Percentiles rank a stretch among this genome's conserved stretches.
phyloP scores from a whole-genome alignment of 352 stramenopile genomes.

The Phytophthora crassamura region DNA sequence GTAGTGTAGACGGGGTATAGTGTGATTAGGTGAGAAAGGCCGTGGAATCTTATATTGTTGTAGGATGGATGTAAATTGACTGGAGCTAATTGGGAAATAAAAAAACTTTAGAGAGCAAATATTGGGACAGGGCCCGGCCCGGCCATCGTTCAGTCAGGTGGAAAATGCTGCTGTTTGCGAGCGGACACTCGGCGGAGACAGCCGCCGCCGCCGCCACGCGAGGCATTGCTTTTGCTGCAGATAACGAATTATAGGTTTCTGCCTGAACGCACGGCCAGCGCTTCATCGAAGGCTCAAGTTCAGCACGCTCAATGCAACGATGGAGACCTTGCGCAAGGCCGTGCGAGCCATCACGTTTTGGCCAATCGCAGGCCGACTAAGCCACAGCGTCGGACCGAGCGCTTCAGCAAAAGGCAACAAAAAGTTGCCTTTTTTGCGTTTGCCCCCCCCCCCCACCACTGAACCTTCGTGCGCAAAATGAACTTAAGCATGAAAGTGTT shows the following conservation, averaged over 20 bases:
- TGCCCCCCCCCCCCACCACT: too few relatives aligned
- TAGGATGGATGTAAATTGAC: too few relatives aligned
- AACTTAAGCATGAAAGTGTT: too few relatives aligned
- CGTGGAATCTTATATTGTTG: too few relatives aligned
- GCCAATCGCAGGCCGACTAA: constrained; percentile 20
- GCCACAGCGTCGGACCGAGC: constrained; percentile 27
- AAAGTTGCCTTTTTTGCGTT: constrained; percentile 4
- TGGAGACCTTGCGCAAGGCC: constrained; percentile 9
- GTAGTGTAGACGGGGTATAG: too few relatives aligned
- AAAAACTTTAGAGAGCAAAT: too few relatives aligned
- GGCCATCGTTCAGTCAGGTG: constrained; percentile 1
- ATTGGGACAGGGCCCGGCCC: background rate
- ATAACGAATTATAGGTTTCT: too few relatives aligned
- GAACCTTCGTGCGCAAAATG: background rate
- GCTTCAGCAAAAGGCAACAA: constrained; percentile 5
- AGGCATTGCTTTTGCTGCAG: background rate
- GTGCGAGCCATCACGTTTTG: constrained; percentile 1
- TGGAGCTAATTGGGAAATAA: too few relatives aligned
- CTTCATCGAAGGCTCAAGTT: background rate
- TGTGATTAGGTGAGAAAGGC: too few relatives aligned
- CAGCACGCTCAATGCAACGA: constrained; percentile 25
- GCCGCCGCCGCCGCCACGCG: background rate
- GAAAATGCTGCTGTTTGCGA: background rate
- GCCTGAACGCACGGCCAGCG: background rate
- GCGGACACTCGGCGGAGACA: constrained; percentile 7